Evolutionary conservation across 441 rosid genomes (phyloP).

Genomic region (Gossypium davidsonii): DNA sequence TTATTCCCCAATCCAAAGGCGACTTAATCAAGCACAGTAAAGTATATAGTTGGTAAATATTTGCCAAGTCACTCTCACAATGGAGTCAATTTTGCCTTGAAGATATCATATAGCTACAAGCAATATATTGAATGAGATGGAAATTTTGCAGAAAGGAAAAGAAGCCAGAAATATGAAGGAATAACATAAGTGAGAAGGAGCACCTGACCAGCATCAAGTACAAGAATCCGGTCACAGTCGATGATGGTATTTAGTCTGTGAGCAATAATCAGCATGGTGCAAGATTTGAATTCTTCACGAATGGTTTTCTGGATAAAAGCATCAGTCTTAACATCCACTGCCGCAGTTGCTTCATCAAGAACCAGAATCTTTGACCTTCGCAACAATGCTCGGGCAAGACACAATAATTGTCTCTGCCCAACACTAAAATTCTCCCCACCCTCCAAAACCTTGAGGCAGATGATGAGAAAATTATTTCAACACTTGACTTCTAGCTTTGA

Average conservation of each 20-base stretch:
- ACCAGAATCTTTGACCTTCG: conserved; percentile 89
- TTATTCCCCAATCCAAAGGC: not conserved
- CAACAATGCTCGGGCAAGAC: conserved; percentile 87
- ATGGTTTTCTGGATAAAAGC: conserved; percentile 87
- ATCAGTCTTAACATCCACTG: conserved; percentile 92
- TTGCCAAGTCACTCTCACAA: not conserved
- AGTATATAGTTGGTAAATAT: not conserved
- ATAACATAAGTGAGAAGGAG: conserved; percentile 14
- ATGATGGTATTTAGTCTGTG: conserved; percentile 87
- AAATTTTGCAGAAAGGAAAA: not conserved
- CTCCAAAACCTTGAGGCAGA: conserved; percentile 57
- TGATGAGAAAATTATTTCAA: not conserved
- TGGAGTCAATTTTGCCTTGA: not conserved
- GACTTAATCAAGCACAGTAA: not conserved
- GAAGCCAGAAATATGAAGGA: not conserved
- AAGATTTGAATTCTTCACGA: conserved; percentile 78
- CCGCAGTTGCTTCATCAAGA: conserved; percentile 99
- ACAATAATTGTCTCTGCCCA: conserved; percentile 92
- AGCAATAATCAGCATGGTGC: conserved; percentile 83
- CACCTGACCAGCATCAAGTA: conserved; percentile 90
- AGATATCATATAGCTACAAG: not conserved
- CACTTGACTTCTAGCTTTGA: not conserved
- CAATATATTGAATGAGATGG: not conserved
- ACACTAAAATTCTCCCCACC: conserved; percentile 97
- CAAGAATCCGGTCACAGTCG: conserved; percentile 76